phyloP scores from a whole-genome alignment of 148 eudicot species.

The Vaccinium vitisidaea region DNA sequence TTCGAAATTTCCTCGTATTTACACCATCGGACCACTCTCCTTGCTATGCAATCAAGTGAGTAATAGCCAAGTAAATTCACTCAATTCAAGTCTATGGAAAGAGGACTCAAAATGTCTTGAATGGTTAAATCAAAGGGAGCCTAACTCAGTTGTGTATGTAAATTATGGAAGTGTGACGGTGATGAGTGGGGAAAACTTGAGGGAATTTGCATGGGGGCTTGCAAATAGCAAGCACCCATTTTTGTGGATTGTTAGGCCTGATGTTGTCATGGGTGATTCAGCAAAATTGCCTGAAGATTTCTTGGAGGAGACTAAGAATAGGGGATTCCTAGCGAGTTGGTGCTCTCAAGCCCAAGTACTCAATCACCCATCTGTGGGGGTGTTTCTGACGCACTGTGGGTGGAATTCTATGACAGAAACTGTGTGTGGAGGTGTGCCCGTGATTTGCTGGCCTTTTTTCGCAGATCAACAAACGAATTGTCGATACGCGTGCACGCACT shows the following conservation, averaged over 20 bases:
- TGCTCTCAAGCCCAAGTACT: neutral
- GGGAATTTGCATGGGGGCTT: conserved; percentile 7
- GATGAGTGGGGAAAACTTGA: neutral
- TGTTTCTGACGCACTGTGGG: neutral
- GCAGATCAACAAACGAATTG: neutral
- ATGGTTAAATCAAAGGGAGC: neutral
- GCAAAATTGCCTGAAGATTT: neutral
- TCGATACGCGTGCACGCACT: neutral
- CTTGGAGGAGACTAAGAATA: neutral
- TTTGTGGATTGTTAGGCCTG: conserved; percentile 2
- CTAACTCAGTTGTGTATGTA: neutral
- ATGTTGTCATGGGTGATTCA: conserved; percentile 9
- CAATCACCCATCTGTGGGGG: neutral
- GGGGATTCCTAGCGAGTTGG: neutral
- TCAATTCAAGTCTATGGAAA: neutral
- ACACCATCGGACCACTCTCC: conserved; percentile 10
- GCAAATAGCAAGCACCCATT: neutral
- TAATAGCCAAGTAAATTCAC: neutral
- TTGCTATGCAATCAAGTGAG: neutral
- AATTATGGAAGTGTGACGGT: neutral
- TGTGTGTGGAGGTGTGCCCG: neutral
- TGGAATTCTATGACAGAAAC: neutral
- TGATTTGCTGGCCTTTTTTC: neutral
- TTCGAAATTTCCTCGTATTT: neutral
- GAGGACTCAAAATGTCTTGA: neutral